phyloP scores from a whole-genome alignment of 1,139 yeast genomes.

The Oligophagozyma castellii region DNA sequence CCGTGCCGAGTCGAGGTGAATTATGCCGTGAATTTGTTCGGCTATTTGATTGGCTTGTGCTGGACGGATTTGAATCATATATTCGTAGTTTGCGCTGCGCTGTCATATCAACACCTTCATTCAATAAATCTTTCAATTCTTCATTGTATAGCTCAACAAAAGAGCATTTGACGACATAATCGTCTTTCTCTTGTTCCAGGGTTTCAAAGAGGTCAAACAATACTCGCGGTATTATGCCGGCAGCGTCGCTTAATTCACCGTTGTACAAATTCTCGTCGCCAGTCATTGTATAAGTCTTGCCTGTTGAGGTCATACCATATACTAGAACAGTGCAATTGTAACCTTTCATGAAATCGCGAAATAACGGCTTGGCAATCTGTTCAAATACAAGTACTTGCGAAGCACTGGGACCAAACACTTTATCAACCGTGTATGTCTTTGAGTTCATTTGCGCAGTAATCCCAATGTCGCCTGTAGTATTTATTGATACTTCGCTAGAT shows the following conservation, averaged over 20 bases:
- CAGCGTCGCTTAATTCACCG: constrained; percentile 46
- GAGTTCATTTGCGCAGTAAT: constrained; percentile 31
- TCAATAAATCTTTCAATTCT: constrained; percentile 47
- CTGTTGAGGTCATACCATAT: constrained; percentile 73
- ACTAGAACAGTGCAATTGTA: constrained; percentile 65
- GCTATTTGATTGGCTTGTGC: constrained; percentile 7
- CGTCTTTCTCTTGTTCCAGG: constrained; percentile 27
- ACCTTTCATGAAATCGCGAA: constrained; percentile 53
- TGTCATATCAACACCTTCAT: background rate
- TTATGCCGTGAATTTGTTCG: constrained; percentile 8
- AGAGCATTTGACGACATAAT: constrained; percentile 50
- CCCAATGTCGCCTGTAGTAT: constrained; percentile 30
- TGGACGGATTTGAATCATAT: constrained; percentile 29
- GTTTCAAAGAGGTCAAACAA: constrained; percentile 40
- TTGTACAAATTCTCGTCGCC: constrained; percentile 37
- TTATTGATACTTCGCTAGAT: constrained; percentile 28
- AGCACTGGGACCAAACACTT: constrained; percentile 59
- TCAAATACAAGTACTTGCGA: constrained; percentile 47
- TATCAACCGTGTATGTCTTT: constrained; percentile 51
- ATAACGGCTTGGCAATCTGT: constrained; percentile 51
- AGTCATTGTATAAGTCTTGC: constrained; percentile 72
- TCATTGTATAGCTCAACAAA: constrained; percentile 66
- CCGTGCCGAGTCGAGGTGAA: constrained; percentile 7
- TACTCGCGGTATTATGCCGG: constrained; percentile 61
- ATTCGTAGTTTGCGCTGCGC: constrained; percentile 30